These are phyloP conservation scores for Blastocystis hominis DNA, from an alignment of 352 stramenopile genomes.

Conservation along the genomic window DNA sequence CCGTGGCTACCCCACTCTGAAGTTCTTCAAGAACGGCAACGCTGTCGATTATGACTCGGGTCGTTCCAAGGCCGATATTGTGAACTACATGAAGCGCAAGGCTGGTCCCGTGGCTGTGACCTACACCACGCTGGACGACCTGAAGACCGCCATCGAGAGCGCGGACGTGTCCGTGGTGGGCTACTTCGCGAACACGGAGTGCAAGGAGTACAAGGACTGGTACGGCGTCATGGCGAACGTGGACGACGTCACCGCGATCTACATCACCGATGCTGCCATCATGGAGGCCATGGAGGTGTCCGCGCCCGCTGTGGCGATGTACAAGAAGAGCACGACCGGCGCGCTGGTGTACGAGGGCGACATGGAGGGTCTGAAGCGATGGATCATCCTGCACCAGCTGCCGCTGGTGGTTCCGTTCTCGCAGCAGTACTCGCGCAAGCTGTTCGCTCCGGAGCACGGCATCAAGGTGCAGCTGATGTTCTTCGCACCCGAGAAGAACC, in stretches of 20 bases:
- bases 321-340: conserved; percentile 45
- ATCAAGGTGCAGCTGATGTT: conserved; percentile 76
- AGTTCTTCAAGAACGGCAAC: conserved; percentile 77
- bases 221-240: conserved; percentile 21
- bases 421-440: conserved; percentile 76
- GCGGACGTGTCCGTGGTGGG: conserved; percentile 59
- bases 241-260: conserved; percentile 48
- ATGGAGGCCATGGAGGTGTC: conserved; percentile 32
- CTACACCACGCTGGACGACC: conserved; percentile 70
- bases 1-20: conserved; percentile 78
- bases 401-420: conserved; percentile 79
- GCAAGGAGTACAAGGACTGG: conserved; percentile 53
- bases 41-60: conserved; percentile 75
- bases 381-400: conserved; percentile 67
- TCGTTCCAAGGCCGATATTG: conserved; percentile 73
- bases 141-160: conserved; percentile 68
- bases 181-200: conserved; percentile 46
- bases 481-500: conserved; percentile 70
- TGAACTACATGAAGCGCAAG: conserved; percentile 71
- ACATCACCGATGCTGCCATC: conserved; percentile 36
- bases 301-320: conserved; percentile 11
- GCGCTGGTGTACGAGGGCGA: conserved; percentile 6
- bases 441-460: conserved; percentile 71
- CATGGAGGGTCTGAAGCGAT: conserved; percentile 41
- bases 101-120: conserved; percentile 74